Percentiles rank a stretch among this genome's conserved stretches.
These are phyloP conservation scores for Cladobotryum protrusum DNA, from an alignment of 2,329 filamentous ascomycete genomes.

Conservation along the genomic window DNA sequence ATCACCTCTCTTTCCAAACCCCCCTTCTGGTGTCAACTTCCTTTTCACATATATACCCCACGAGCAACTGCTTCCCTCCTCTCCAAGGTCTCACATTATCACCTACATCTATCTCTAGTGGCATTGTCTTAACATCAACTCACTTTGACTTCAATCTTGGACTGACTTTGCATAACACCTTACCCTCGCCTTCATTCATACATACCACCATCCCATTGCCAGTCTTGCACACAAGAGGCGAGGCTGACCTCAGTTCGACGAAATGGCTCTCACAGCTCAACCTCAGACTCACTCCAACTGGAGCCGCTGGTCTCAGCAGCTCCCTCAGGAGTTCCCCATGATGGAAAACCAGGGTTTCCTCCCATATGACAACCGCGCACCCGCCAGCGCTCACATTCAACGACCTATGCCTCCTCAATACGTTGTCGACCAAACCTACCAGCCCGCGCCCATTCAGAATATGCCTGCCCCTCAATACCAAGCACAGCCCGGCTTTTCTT, in stretches of 20 bases:
- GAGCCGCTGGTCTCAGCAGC: constrained; percentile 50
- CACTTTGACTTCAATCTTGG: neutral
- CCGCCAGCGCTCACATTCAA: constrained; percentile 33
- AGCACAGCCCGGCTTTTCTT: constrained; percentile 37
- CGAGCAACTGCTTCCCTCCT: constrained; percentile 8
- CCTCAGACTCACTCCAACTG: constrained; percentile 41
- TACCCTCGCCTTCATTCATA: neutral
- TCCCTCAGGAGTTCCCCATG: constrained; percentile 41
- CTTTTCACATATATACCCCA: constrained; percentile 17
- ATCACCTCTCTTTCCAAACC: constrained; percentile 10
- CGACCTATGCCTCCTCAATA: constrained; percentile 43
- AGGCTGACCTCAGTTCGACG: constrained; percentile 3
- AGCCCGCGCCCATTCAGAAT: constrained; percentile 35
- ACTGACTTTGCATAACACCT: neutral
- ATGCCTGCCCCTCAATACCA: constrained; percentile 39
- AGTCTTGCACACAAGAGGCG: too few species aligned
- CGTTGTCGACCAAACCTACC: constrained; percentile 39
- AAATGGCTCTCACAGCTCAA: constrained; percentile 44
- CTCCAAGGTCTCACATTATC: constrained; percentile 11
- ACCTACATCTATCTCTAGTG: neutral
- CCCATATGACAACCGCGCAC: constrained; percentile 41
- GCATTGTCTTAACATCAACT: neutral
- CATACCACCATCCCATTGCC: too few species aligned
- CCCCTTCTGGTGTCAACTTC: constrained; percentile 13
- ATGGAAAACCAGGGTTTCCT: constrained; percentile 43